Conservation (phyloP, 805 yeast species). For the Nakazawaea anatomiae region DNA sequence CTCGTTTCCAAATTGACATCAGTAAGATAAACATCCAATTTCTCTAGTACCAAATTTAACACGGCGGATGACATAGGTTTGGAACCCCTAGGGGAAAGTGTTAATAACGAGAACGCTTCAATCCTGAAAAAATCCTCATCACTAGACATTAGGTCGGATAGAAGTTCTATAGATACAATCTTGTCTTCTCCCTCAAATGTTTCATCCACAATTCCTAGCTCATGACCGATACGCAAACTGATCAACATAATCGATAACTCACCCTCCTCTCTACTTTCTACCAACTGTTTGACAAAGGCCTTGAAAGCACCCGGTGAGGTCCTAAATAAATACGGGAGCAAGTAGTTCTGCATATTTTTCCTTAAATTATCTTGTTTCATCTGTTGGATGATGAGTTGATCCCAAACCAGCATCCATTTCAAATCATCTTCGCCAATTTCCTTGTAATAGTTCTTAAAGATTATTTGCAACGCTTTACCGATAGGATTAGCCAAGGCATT, state of each 20-base stretch:
- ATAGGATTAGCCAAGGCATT: conserved; percentile 62
- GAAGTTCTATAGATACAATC: conserved; percentile 28
- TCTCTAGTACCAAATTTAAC: conserved; percentile 35
- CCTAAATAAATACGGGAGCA: conserved; percentile 60
- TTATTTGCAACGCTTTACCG: conserved; percentile 47
- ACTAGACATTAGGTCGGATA: conserved; percentile 40
- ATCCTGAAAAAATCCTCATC: conserved; percentile 37
- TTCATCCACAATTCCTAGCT: conserved; percentile 43
- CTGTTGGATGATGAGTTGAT: conserved; percentile 26
- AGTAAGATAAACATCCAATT: conserved; percentile 47
- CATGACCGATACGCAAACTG: conserved; percentile 59
- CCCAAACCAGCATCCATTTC: conserved; percentile 52
- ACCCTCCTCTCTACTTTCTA: conserved; percentile 17
- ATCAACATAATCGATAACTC: conserved; percentile 41
- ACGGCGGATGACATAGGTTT: conserved; percentile 42
- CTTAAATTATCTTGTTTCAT: conserved; percentile 28
- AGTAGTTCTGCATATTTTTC: conserved; percentile 48
- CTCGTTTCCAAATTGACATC: conserved; percentile 67
- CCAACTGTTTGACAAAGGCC: conserved; percentile 29
- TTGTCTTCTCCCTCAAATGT: conserved; percentile 33
- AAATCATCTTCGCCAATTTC: conserved; percentile 19
- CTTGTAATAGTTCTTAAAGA: conserved; percentile 29
- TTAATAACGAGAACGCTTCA: conserved; percentile 53
- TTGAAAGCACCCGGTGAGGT: conserved; percentile 38
- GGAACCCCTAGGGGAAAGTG: conserved; percentile 58